Conservation (phyloP, 2,329 filamentous ascomycete species). For the Blastomyces silverae region DNA sequence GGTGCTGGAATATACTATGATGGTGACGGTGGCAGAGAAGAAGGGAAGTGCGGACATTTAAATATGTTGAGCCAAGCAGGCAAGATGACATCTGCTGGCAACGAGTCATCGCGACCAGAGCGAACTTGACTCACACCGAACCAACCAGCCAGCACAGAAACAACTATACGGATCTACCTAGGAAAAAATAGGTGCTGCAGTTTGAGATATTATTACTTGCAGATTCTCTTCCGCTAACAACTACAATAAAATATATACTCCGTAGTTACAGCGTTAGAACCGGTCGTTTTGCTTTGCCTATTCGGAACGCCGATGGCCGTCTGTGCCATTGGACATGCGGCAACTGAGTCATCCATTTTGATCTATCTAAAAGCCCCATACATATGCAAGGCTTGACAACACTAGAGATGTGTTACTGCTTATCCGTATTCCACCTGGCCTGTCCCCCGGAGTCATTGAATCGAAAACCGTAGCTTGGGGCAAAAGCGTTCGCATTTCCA, state of each 20-base stretch:
- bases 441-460: neutral
- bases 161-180: neutral
- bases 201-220: neutral
- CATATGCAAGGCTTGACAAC: neutral
- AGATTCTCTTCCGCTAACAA: neutral
- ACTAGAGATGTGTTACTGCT: neutral
- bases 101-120: neutral
- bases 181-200: neutral
- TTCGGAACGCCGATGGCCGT: neutral
- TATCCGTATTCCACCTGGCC: neutral
- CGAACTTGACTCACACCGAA: conserved; percentile 2
- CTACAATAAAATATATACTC: neutral
- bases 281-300: neutral
- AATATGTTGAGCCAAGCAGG: neutral
- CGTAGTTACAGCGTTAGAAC: neutral
- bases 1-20: conserved; percentile 9
- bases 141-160: neutral
- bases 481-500: too few species aligned
- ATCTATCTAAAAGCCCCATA: conserved; percentile 1
- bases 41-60: neutral
- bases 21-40: neutral
- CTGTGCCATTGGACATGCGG: neutral
- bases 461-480: neutral
- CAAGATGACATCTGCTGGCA: neutral
- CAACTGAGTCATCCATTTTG: conserved; percentile 1